A percentile compares a stretch with the other conserved stretches of the same genome.
phyloP scores from a whole-genome alignment of 352 stramenopile species.

The Phytophthora palmivora region DNA sequence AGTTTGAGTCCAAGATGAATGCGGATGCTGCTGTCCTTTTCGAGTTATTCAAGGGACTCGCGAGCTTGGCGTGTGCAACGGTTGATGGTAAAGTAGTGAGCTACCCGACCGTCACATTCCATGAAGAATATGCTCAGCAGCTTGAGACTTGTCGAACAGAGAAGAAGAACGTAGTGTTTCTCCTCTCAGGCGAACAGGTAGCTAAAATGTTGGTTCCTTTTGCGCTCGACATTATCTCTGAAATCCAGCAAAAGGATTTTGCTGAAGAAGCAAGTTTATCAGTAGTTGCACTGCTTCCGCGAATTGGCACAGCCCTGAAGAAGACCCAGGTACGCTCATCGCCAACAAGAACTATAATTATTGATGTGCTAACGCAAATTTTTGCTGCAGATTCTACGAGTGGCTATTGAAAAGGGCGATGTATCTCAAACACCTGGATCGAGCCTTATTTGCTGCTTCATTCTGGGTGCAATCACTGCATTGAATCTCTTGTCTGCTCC shows the following conservation, averaged over 20 bases:
- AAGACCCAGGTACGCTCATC: constrained; percentile 66
- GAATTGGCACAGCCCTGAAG: constrained; percentile 65
- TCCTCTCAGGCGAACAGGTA: constrained; percentile 81
- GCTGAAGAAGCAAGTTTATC: constrained; percentile 68
- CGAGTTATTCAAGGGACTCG: constrained; percentile 70
- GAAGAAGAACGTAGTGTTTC: constrained; percentile 66
- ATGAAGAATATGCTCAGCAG: constrained; percentile 69
- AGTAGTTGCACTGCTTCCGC: constrained; percentile 65
- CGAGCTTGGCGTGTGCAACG: constrained; percentile 65
- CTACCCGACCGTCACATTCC: constrained; percentile 60
- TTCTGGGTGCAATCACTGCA: constrained; percentile 77
- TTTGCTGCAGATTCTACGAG: constrained; percentile 69
- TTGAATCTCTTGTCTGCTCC: constrained; percentile 68
- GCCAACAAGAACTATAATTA: neutral
- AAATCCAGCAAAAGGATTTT: constrained; percentile 83
- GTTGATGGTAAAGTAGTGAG: constrained; percentile 76
- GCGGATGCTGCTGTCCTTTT: constrained; percentile 51
- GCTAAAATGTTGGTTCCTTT: constrained; percentile 75
- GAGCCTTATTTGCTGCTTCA: constrained; percentile 78
- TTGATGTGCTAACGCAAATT: constrained; percentile 1
- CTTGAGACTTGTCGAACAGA: constrained; percentile 56
- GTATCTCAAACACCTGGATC: constrained; percentile 80
- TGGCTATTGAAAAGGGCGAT: constrained; percentile 86
- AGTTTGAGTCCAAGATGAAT: constrained; percentile 62
- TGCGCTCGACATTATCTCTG: constrained; percentile 72